Evolutionary conservation across 352 stramenopile species (phyloP), one percentile per base, ranked within the genome.

Genomic region (Pseudoperonospora humuli): DNA sequence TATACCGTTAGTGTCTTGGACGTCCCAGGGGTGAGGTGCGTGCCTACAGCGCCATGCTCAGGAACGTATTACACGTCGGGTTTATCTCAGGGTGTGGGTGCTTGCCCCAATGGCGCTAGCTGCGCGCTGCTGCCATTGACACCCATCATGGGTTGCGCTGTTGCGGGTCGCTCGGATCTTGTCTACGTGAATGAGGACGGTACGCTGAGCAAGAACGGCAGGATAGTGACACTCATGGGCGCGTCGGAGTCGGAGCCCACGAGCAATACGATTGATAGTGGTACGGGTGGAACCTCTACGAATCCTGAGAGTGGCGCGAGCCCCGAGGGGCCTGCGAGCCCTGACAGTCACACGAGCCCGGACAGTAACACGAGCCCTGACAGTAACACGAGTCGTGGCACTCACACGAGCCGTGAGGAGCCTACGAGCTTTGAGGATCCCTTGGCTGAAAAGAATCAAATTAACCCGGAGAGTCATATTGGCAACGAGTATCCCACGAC

Each of bases 181-280:
- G 62, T 69, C 21, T 88, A 86, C 44, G 71, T 88, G 13, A 85
- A 88, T 37, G 59, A 61, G 13, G 76, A 88, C 57, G 74, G 72
- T 45, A 66, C 71, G 48, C 54, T 86, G 23, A 71, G 67, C 6
- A 64, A 68, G 28, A 60, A 66, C 52, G 74, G 74, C 35, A 65
- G 65, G 21, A 42, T 49, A 19, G 57, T 70, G 23, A 45, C 53
- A 13, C 37, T 62, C 13, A 27, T 37, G 9, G 46, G 45, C 5
- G 46, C 44, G 2, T 34, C 61, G 3, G 34, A 44, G 1, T 14
- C 34, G n/a, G n/a, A n/a, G n/a, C n/a, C n/a, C n/a, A n/a, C n/a
- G n/a, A 57, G 39, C 17, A 50, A 21, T 27, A 61, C 53, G 1
- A 35, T 4, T 1, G 36, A 18, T 2, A 39, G 39, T 14, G 27